Evolutionary conservation across 225 moss, liverwort and hornwort species (phyloP).

Genomic region (Neckera pumila): DNA sequence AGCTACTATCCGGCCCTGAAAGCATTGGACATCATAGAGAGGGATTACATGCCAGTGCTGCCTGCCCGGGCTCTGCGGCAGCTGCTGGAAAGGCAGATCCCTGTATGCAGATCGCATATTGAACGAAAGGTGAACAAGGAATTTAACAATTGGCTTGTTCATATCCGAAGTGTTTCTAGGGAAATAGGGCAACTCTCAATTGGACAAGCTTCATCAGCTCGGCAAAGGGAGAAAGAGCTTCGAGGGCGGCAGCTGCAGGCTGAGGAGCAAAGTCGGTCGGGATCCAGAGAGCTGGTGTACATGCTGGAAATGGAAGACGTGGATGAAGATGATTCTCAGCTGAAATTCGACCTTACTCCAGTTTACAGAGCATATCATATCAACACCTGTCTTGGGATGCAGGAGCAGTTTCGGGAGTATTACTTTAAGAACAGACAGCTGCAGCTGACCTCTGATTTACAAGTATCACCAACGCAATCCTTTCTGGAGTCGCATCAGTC

Average conservation of each 20-base stretch:
- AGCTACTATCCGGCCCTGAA: conserved; percentile 76
- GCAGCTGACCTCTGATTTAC: conserved; percentile 60
- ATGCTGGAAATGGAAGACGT: conserved; percentile 71
- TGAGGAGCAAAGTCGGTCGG: conserved; percentile 69
- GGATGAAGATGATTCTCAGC: conserved; percentile 59
- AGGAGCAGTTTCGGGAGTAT: conserved; percentile 73
- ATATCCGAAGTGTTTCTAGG: conserved; percentile 51
- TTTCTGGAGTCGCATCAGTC: conserved; percentile 70
- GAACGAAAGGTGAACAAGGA: conserved; percentile 65
- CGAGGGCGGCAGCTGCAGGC: conserved; percentile 57
- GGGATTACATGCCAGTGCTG: conserved; percentile 54
- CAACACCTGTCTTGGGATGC: conserved; percentile 66
- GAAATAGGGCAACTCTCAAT: conserved; percentile 74
- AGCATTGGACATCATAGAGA: conserved; percentile 61
- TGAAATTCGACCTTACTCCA: conserved; percentile 78
- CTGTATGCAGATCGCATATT: conserved; percentile 48
- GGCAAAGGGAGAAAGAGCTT: conserved; percentile 62
- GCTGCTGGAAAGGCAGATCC: conserved; percentile 67
- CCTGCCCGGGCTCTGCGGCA: conserved; percentile 58
- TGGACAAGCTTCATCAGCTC: conserved; percentile 68
- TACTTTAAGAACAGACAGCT: conserved; percentile 74
- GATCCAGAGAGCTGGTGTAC: conserved; percentile 57
- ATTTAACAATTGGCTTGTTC: conserved; percentile 77
- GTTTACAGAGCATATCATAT: conserved; percentile 78
- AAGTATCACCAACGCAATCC: conserved; percentile 48